These are phyloP conservation scores for Umbelopsis sp. DNA, from an alignment of 192 early-diverging fungal genomes.

Conservation along the genomic window DNA sequence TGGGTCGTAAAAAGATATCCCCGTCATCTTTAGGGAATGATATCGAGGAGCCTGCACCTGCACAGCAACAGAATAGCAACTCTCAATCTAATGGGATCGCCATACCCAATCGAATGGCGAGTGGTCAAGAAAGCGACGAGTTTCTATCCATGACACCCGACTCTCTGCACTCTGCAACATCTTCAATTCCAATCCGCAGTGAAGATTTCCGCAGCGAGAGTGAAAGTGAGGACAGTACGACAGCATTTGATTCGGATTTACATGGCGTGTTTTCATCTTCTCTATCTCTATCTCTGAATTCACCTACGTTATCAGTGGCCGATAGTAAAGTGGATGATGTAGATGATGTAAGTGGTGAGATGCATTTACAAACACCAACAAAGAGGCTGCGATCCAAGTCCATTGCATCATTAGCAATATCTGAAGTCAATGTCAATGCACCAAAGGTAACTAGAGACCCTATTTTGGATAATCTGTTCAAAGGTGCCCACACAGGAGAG, in stretches of 20 bases:
- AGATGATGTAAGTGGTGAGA: not conserved
- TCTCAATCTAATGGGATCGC: not conserved
- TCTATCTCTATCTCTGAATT: not conserved
- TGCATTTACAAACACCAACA: not conserved
- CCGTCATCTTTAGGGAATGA: not conserved
- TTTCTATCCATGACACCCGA: constrained; percentile 3
- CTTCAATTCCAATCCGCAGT: not conserved
- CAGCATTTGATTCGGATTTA: not conserved
- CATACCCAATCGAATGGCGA: not conserved
- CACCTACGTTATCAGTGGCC: not conserved
- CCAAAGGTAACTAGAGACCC: not conserved
- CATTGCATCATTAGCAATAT: constrained; percentile 24
- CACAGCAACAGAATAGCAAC: constrained; percentile 11
- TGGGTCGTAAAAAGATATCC: not conserved
- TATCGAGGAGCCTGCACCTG: not conserved
- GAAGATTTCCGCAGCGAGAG: not conserved
- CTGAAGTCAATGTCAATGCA: constrained; percentile 25
- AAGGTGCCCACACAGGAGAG: not conserved
- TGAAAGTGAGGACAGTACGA: not conserved
- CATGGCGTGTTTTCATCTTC: constrained; percentile 2
- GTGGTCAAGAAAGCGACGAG: not conserved
- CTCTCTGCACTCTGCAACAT: not conserved
- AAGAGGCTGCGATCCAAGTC: constrained; percentile 24
- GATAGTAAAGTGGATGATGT: not conserved
- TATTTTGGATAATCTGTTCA: not conserved